Conservation (phyloP, 1,284 basidiomycete genomes). For the Microbotryum scabiosae region DNA sequence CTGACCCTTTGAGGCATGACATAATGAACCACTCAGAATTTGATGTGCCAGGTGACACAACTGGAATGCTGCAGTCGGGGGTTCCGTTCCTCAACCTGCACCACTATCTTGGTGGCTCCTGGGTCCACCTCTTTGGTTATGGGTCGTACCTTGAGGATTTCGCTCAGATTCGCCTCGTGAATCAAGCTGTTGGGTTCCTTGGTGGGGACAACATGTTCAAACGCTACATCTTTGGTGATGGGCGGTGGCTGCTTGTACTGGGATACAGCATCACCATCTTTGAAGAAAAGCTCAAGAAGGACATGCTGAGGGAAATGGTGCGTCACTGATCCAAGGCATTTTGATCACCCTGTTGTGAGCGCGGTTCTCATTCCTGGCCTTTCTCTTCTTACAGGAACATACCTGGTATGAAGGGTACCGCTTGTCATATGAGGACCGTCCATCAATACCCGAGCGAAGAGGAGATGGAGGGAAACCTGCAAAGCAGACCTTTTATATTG, state of each 20-base stretch:
- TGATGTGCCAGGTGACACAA: constrained; percentile 33
- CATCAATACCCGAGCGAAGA: constrained; percentile 18
- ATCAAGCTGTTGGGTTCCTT: constrained; percentile 27
- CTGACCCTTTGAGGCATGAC: too few species aligned
- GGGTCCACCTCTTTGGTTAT: constrained; percentile 30
- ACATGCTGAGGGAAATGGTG: constrained; percentile 23
- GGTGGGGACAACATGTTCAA: constrained; percentile 35
- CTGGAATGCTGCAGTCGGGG: constrained; percentile 31
- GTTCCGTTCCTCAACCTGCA: constrained; percentile 32
- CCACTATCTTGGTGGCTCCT: constrained; percentile 29
- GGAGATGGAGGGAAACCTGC: neutral
- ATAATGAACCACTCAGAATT: constrained; percentile 15
- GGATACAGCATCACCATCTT: constrained; percentile 31
- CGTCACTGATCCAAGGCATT: neutral
- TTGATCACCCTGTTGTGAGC: too few species aligned
- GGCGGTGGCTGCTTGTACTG: constrained; percentile 28
- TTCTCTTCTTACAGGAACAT: constrained; percentile 16
- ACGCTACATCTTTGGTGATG: constrained; percentile 31
- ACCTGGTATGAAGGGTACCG: constrained; percentile 29
- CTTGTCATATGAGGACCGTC: constrained; percentile 18
- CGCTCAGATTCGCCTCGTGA: constrained; percentile 20
- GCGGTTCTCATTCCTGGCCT: neutral
- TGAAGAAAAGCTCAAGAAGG: constrained; percentile 20
- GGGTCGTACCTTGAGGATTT: constrained; percentile 23
- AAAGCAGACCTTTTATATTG: constrained; percentile 31